Evolutionary conservation across 768 basidiomycete species (phyloP).

Genomic region (Xerocomellus amylosporus): DNA sequence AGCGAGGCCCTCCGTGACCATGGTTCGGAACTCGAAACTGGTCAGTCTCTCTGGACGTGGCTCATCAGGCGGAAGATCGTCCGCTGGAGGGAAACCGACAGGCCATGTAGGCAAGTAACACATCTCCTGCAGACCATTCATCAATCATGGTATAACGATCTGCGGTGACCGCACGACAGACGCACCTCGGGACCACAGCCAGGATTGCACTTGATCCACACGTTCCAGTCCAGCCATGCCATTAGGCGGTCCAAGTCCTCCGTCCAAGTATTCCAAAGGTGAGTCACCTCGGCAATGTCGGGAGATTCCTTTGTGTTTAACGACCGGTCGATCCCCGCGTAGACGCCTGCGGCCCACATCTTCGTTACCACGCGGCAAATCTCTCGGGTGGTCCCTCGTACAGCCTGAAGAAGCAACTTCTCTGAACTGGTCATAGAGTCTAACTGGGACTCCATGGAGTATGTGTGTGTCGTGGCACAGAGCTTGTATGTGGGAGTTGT

Average conservation of each 20-base stretch:
- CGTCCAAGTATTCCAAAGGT: constrained; percentile 34
- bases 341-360: constrained; percentile 46
- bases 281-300: constrained; percentile 1
- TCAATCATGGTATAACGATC: neutral
- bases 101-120: constrained; percentile 30
- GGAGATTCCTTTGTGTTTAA: constrained; percentile 2
- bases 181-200: constrained; percentile 45
- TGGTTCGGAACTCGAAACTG: neutral
- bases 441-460: neutral
- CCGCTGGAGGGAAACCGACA: constrained; percentile 12
- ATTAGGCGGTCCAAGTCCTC: constrained; percentile 37
- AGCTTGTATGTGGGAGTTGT: constrained; percentile 27
- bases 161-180: neutral
- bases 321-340: constrained; percentile 15
- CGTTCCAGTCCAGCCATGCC: constrained; percentile 52
- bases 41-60: neutral
- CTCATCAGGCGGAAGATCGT: neutral
- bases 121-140: constrained; percentile 16
- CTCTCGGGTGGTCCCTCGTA: constrained; percentile 39
- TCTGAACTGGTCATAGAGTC: constrained; percentile 29
- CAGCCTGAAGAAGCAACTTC: constrained; percentile 21
- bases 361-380: constrained; percentile 45
- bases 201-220: constrained; percentile 49
- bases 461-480: constrained; percentile 32
- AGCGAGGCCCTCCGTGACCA: neutral